These are phyloP conservation scores for Salix arbutifolia DNA, from an alignment of 345 rosid genomes.

Conservation along the genomic window DNA sequence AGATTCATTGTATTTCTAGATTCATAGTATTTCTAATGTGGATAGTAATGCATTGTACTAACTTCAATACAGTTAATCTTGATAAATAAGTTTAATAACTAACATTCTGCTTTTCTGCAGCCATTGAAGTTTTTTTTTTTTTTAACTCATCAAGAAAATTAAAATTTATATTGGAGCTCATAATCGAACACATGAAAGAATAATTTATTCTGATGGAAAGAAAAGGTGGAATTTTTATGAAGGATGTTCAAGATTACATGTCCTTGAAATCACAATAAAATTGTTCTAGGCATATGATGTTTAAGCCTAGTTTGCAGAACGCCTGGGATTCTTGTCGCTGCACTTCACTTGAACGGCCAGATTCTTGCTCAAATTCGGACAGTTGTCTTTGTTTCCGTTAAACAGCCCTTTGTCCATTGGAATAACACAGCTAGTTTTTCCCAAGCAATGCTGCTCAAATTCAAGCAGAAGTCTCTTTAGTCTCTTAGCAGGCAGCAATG, in stretches of 20 bases:
- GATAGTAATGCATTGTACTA: no score
- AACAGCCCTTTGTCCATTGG: slow-evolving; percentile 45
- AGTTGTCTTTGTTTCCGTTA: slow-evolving; percentile 33
- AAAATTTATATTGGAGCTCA: background rate
- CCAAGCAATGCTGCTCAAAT: slow-evolving; percentile 51
- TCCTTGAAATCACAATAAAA: background rate
- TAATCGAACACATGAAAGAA: background rate
- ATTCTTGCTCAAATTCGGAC: slow-evolving; percentile 43
- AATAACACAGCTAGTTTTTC: slow-evolving; percentile 48
- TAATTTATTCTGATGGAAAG: background rate
- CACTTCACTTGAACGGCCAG: slow-evolving; percentile 74
- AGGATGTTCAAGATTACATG: background rate
- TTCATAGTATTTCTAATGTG: no score
- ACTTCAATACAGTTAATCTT: no score
- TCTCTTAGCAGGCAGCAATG: background rate
- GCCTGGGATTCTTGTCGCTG: slow-evolving; percentile 13
- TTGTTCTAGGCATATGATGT: background rate
- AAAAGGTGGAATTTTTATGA: background rate
- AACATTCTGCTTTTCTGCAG: background rate
- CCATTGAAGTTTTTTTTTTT: background rate
- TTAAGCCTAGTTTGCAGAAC: background rate
- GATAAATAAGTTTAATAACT: no score
- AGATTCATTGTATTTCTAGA: no score
- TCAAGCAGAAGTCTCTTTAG: background rate
- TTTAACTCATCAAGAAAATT: background rate